Base-by-base conservation (phyloP, 371 early-diverging fungal species). In the Chytridiales sp. region DNA sequence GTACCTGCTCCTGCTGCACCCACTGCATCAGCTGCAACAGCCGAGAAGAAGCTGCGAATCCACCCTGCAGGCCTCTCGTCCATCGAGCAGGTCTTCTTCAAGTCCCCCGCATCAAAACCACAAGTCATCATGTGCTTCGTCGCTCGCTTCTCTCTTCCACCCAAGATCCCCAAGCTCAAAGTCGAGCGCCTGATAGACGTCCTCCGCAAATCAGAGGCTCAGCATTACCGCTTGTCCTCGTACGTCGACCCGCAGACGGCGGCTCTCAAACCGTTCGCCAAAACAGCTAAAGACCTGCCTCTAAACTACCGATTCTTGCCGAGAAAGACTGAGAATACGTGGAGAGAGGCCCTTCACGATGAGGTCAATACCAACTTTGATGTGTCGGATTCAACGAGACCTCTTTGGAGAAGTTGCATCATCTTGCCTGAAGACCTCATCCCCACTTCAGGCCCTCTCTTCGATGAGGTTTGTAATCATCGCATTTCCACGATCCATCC, bases 311-410 rank as follows among this genome's bases (percentile, higher is more conserved):
- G 69, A 17, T 61, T 73, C 29, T 43, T 68, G 15, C 58, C 42
- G 38, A 59, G 65, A 30, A 48, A 21, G 4, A 61, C 31, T 31
- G 43, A 48, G n/a, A 34, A 51, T 11, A 67, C 55, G 1, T 61
- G 66, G 63, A 43, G 47, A 35, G 51, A 62, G 4, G 57, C 53
- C 13, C 59, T 64, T 29, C 17, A 48, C 22, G 61, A 70, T 21
- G 76, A 73, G 31, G 40, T 76, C 52, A 76, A 76, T 62, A 61
- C 62, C 8, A 68, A 71, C 41, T 73, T 70, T 50, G 69, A 73
- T 39, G 36, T 67, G 22, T 54, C 59, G 30, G 71, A 70, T 42
- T 39, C 31, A 3, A 47, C 59, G 17, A 21, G 42, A 6, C 62
- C 67, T 9, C 65, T 71, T 13, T 75, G 75, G 75, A 42, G 65